Conservation (phyloP, 192 early-diverging fungal genomes). For the Coemansia sp. region DNA sequence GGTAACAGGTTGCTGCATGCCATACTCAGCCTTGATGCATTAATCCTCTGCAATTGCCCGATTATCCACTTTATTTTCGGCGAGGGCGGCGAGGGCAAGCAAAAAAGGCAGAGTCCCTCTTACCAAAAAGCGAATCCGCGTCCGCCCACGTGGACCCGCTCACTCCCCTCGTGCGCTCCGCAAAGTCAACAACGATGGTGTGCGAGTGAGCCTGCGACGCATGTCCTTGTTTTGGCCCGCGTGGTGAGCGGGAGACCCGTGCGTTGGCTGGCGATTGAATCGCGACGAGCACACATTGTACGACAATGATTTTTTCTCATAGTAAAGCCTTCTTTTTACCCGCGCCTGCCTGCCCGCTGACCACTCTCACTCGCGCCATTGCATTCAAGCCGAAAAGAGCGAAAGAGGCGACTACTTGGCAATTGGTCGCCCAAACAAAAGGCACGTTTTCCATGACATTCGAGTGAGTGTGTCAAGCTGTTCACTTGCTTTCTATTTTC, state of each 20-base stretch:
- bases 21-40: neutral
- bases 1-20: neutral
- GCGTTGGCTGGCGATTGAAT: neutral
- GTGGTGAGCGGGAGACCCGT: neutral
- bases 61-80: neutral
- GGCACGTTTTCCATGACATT: neutral
- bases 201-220: neutral
- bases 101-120: too few species aligned
- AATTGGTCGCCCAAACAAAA: neutral
- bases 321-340: neutral
- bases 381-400: neutral
- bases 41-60: neutral
- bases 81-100: too few species aligned
- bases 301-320: neutral
- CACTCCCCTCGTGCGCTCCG: slow-evolving; percentile 2
- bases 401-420: neutral
- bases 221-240: neutral
- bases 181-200: neutral
- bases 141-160: neutral
- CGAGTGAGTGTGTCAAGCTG: neutral
- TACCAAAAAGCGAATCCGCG: neutral
- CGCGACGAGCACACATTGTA: neutral
- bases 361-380: neutral
- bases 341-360: neutral
- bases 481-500: neutral